Evolutionary conservation across 2,329 filamentous ascomycete species (phyloP).

Genomic region (Nothophaeocryptopus gaeumannii): DNA sequence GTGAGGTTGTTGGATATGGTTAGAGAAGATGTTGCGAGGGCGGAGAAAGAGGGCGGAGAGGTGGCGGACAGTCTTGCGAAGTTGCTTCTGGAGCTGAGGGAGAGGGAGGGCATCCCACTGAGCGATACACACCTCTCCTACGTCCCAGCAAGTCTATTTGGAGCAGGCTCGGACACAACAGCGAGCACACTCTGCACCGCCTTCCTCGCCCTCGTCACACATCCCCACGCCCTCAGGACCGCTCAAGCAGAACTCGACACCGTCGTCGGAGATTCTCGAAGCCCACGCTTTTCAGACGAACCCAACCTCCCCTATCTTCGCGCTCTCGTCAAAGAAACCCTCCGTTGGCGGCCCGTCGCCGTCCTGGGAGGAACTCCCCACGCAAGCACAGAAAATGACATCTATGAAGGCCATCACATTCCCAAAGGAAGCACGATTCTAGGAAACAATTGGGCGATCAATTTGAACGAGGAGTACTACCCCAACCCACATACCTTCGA

Average conservation of each 20-base stretch:
- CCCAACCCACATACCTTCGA: constrained; percentile 40
- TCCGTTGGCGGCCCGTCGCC: constrained; percentile 33
- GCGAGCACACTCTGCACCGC: constrained; percentile 48
- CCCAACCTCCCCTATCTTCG: constrained; percentile 26
- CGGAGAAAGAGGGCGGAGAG: constrained; percentile 26
- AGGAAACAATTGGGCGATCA: constrained; percentile 46
- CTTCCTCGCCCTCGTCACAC: constrained; percentile 49
- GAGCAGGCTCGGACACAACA: constrained; percentile 53
- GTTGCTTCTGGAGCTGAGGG: constrained; percentile 42
- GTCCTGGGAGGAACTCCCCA: constrained; percentile 36
- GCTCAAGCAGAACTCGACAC: constrained; percentile 31
- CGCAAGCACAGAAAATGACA: constrained; percentile 30
- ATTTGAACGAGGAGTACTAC: constrained; percentile 19
- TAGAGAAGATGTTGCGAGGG: constrained; percentile 35
- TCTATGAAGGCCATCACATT: constrained; percentile 16
- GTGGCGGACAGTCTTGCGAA: constrained; percentile 47
- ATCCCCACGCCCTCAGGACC: constrained; percentile 42
- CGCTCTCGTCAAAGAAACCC: constrained; percentile 32
- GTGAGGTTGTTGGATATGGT: constrained; percentile 44
- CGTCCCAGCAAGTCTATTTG: constrained; percentile 46
- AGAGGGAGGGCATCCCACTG: constrained; percentile 41
- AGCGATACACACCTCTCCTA: constrained; percentile 45
- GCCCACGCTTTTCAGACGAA: constrained; percentile 30
- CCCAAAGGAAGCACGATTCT: constrained; percentile 46
- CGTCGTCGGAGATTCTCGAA: constrained; percentile 21